These are phyloP conservation scores for Ogataea nakhonphanomensis DNA, from an alignment of 805 yeast genomes.

Conservation along the genomic window DNA sequence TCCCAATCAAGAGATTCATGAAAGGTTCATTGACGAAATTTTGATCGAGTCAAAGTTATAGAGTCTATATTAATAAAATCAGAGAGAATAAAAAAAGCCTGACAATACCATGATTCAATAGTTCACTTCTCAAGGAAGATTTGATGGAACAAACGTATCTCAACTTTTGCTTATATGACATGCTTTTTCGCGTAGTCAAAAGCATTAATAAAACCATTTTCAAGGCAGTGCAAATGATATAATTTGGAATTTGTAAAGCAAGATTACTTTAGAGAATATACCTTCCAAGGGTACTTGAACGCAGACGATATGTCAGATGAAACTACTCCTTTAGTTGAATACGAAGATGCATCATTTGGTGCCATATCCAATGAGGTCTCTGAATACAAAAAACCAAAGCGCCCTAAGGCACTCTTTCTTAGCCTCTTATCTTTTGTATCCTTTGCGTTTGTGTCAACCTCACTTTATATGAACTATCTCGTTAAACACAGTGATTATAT, in stretches of 20 bases:
- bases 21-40: conserved; percentile 23
- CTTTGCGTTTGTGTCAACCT: background rate
- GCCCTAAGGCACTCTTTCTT: background rate
- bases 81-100: background rate
- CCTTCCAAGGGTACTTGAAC: too few relatives aligned
- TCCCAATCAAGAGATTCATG: conserved; percentile 49
- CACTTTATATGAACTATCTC: background rate
- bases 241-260: too few relatives aligned
- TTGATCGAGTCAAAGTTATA: conserved; percentile 22
- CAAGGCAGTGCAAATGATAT: too few relatives aligned
- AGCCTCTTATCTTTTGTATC: too few relatives aligned
- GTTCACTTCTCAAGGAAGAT: background rate
- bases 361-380: background rate
- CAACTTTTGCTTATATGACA: too few relatives aligned
- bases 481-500: background rate
- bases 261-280: too few relatives aligned
- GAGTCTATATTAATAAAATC: background rate
- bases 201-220: too few relatives aligned
- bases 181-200: too few relatives aligned
- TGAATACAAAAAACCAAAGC: background rate
- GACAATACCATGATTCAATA: background rate
- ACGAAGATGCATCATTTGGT: background rate
- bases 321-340: too few relatives aligned
- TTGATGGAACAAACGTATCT: background rate
- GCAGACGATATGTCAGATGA: too few relatives aligned